Evolutionary conservation across 2,329 filamentous ascomycete species (phyloP), one percentile per base, ranked within the genome.

Genomic region (Botrytis aclada): DNA sequence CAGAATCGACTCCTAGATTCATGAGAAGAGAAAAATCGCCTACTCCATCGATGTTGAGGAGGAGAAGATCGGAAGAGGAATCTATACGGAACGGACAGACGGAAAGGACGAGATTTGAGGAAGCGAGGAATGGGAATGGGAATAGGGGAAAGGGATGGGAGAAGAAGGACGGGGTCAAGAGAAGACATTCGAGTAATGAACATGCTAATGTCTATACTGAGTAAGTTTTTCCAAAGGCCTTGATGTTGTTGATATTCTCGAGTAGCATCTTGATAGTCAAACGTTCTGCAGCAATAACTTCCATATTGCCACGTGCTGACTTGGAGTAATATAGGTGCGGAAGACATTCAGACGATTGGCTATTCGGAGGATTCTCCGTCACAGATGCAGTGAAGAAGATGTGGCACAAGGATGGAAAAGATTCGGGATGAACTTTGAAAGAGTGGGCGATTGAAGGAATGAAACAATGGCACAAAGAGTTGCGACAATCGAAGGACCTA

Each of bases 261-360:
- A 25, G n/a, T 56, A 39, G 34, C 45, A 54, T 51, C 25, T 37
- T 56, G 51, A 43, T 20, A 32, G 34, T 3, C 37, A n/a, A 22
- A 5, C 39, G 56, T 22, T 43, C 45, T 41, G 39, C 51, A 16
- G 37, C 29, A 12, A 43, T 10, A 41, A 58, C 7, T 8, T 41
- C n/a, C 37, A 56, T 37, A 29, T 41, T 14, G 18, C 10, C 47
- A 41, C 39, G 10, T 41, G 34, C 70, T 72, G 25, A 72, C 70
- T 39, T 37, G 20, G 37, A 32, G 14, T 14, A 25, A 5, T 47
- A 32, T 45, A 72, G 70, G 43, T 72, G 74, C 60, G 74, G 74
- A 22, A 65, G 74, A 69, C 74, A 75, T 71, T 70, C 72, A 18
- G 64, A 75, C 47, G 74, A 74, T 9, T 75, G 74, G 74, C 32